A percentile compares a stretch with the other conserved stretches of the same genome.
These are phyloP conservation scores for Bryopsis sp. DNA, from an alignment of 139 green algal species.

Conservation along the genomic window DNA sequence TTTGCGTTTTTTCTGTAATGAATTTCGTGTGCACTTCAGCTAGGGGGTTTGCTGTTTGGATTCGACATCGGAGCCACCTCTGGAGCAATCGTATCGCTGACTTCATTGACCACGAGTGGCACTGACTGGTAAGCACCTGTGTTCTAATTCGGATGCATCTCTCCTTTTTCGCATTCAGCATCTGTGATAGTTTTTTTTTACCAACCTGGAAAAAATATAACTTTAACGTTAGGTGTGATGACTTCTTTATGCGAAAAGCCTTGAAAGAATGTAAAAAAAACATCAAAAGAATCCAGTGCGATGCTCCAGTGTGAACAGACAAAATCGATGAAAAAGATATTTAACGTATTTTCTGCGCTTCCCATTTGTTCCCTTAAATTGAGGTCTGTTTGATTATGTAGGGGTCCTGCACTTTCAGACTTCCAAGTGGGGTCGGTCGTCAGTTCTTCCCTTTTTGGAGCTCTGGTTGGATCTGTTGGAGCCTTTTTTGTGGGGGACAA, in stretches of 20 bases:
- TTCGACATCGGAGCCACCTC: slow-evolving; percentile 82
- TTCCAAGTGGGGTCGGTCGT: slow-evolving; percentile 66
- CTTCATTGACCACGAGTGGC: slow-evolving; percentile 33
- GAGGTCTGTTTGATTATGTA: no score
- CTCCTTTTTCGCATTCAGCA: not conserved
- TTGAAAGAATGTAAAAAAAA: no score
- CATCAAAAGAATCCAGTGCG: no score
- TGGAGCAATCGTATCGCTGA: slow-evolving; percentile 67
- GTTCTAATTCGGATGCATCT: not conserved
- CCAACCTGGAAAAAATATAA: no score
- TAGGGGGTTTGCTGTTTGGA: slow-evolving; percentile 63
- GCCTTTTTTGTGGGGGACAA: slow-evolving; percentile 62
- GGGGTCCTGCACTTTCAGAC: slow-evolving; percentile 35
- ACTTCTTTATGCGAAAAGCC: no score
- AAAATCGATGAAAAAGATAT: no score
- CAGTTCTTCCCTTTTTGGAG: slow-evolving; percentile 60
- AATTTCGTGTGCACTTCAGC: slow-evolving; percentile 8
- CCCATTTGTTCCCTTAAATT: no score
- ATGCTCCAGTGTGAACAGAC: no score
- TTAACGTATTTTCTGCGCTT: no score
- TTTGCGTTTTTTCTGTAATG: no score
- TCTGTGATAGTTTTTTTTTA: no score
- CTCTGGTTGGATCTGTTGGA: slow-evolving; percentile 56
- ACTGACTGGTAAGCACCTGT: slow-evolving; percentile 47
- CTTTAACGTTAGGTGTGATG: no score